These are phyloP conservation scores for Stemphylium beticola DNA, from an alignment of 2,329 filamentous ascomycete genomes.

Conservation along the genomic window DNA sequence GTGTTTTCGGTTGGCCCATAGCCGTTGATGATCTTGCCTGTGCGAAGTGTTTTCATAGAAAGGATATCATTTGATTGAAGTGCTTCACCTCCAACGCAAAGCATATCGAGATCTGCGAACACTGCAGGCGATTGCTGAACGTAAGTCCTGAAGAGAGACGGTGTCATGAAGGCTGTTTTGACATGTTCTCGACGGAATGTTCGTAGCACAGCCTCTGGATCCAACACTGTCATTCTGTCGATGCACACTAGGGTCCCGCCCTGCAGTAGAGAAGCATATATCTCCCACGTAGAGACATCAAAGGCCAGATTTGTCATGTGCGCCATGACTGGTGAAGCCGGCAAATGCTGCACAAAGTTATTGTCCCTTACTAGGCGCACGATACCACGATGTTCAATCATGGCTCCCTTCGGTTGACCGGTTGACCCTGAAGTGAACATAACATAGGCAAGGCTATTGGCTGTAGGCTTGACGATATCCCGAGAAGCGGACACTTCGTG, in stretches of 20 bases:
- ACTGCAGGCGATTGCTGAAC: background rate
- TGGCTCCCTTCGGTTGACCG: constrained; percentile 61
- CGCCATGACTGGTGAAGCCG: constrained; percentile 45
- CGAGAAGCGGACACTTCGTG: constrained; percentile 27
- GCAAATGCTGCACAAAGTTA: constrained; percentile 12
- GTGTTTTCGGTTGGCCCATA: constrained; percentile 28
- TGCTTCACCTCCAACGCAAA: constrained; percentile 1
- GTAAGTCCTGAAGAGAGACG: background rate
- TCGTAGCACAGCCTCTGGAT: background rate
- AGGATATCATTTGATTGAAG: constrained; percentile 4
- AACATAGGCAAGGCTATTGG: constrained; percentile 59
- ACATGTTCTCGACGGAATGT: background rate
- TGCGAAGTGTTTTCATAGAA: constrained; percentile 7
- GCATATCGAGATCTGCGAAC: background rate
- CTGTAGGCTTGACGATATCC: constrained; percentile 25
- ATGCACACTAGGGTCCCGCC: constrained; percentile 58
- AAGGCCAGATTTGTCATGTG: constrained; percentile 34
- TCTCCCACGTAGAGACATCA: constrained; percentile 59
- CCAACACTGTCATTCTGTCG: background rate
- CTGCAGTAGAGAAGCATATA: constrained; percentile 59
- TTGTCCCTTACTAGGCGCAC: constrained; percentile 32
- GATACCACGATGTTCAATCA: constrained; percentile 65
- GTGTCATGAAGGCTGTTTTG: background rate
- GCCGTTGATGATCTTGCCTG: constrained; percentile 14
- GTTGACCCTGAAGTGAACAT: constrained; percentile 59